phyloP scores from a whole-genome alignment of 495 filamentous ascomycete genomes.

The Lophium mytilinum region DNA sequence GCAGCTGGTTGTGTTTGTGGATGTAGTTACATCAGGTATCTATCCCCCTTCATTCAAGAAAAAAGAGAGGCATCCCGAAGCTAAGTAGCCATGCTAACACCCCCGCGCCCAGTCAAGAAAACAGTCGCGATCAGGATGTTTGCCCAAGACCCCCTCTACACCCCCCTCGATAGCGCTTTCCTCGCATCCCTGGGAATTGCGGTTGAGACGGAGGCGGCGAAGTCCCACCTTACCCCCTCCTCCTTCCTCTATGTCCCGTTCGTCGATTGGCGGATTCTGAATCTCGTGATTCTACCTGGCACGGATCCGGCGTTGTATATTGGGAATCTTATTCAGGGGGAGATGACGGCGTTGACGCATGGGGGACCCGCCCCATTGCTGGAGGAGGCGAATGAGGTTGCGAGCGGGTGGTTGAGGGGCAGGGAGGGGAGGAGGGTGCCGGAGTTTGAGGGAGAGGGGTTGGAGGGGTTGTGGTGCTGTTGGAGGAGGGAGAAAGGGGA shows the following conservation, averaged over 20 bases:
- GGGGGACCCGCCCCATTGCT: too few relatives aligned
- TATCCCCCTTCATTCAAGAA: neutral
- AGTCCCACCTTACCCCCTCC: neutral
- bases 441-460: too few relatives aligned
- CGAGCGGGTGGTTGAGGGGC: neutral
- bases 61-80: neutral
- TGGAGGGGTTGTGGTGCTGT: too few relatives aligned
- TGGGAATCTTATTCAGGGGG: conserved; percentile 14
- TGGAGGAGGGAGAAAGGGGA: too few relatives aligned
- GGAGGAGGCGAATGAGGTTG: neutral
- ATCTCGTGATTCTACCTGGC: conserved; percentile 9
- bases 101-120: neutral
- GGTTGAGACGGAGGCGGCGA: neutral
- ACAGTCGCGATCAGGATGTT: neutral
- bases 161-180: conserved; percentile 10
- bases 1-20: conserved; percentile 23
- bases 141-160: conserved; percentile 22
- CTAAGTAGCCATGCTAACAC: neutral
- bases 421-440: too few relatives aligned
- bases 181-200: conserved; percentile 8
- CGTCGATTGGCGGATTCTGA: conserved; percentile 16
- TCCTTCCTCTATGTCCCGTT: conserved; percentile 21
- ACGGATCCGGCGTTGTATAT: conserved; percentile 18
- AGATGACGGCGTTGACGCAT: neutral
- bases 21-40: conserved; percentile 3